These are phyloP conservation scores for Mycena haematopus DNA, from an alignment of 768 basidiomycete species.

Conservation along the genomic window DNA sequence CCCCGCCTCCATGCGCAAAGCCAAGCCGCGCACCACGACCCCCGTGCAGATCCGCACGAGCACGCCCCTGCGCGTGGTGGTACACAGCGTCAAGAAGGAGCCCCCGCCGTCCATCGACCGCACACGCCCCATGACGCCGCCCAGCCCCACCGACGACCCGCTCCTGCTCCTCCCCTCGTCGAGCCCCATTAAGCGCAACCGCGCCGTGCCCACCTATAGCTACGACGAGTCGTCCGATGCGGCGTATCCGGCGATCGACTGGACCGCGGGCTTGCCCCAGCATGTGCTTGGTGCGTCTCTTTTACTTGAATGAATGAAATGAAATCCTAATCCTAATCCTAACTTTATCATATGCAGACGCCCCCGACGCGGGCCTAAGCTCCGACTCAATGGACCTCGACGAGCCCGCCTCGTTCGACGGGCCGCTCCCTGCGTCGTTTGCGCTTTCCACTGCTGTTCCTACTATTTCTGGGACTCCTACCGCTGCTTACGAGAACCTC, in stretches of 20 bases:
- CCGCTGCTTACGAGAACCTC: no score
- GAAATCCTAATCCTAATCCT: neutral
- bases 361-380: neutral
- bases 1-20: no score
- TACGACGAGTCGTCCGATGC: neutral
- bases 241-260: slow-evolving; percentile 20
- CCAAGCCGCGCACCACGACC: no score
- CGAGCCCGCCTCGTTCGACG: slow-evolving; percentile 22
- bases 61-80: no score
- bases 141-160: slow-evolving; percentile 81
- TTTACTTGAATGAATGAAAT: neutral
- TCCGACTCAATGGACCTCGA: slow-evolving; percentile 31
- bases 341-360: no score
- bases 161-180: slow-evolving; percentile 53
- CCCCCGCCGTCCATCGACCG: slow-evolving; percentile 51
- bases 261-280: slow-evolving; percentile 8
- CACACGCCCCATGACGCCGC: slow-evolving; percentile 63
- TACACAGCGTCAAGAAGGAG: no score
- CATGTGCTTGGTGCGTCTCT: neutral
- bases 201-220: neutral
- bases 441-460: no score
- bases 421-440: neutral
- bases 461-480: no score
- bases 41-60: no score
- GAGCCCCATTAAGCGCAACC: slow-evolving; percentile 22